phyloP scores from a whole-genome alignment of 176 grass and related monocot genomes.

The Phoenix dactylifera region DNA sequence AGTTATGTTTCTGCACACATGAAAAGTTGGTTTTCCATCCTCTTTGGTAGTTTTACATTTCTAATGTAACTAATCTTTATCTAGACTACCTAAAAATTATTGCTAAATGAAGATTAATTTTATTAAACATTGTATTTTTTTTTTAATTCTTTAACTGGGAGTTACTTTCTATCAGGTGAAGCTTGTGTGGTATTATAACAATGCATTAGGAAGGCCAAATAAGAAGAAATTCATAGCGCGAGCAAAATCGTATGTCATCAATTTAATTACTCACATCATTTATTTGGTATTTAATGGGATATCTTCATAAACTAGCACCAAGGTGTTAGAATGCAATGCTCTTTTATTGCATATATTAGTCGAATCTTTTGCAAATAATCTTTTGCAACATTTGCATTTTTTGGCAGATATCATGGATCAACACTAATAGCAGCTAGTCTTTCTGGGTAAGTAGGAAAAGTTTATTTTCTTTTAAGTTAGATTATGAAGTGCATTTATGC shows the following conservation, averaged over 20 bases:
- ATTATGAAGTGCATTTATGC: no score
- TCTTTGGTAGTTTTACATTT: not conserved
- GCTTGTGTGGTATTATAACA: constrained; percentile 99
- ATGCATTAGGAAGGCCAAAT: constrained; percentile 84
- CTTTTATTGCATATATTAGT: constrained; percentile 10
- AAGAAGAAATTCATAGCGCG: constrained; percentile 99
- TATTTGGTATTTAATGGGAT: not conserved
- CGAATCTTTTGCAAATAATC: not conserved
- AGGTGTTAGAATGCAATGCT: not conserved
- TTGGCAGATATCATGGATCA: constrained; percentile 88
- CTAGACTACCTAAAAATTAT: not conserved
- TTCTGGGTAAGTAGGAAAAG: constrained; percentile 44
- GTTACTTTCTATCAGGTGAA: constrained; percentile 57
- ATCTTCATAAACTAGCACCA: not conserved
- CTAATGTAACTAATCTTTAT: not conserved
- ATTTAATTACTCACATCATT: not conserved
- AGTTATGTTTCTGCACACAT: no score
- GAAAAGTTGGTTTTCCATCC: no score
- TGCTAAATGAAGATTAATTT: not conserved
- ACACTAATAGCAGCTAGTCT: constrained; percentile 88
- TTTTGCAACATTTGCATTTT: constrained; percentile 3
- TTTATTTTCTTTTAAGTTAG: not conserved
- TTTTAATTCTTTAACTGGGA: not conserved
- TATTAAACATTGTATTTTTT: not conserved
- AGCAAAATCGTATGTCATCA: constrained; percentile 58